Evolutionary conservation across 371 early-diverging fungal species (phyloP), one percentile per base, ranked within the genome.

Genomic region (Apophysomyces ossiformis): DNA sequence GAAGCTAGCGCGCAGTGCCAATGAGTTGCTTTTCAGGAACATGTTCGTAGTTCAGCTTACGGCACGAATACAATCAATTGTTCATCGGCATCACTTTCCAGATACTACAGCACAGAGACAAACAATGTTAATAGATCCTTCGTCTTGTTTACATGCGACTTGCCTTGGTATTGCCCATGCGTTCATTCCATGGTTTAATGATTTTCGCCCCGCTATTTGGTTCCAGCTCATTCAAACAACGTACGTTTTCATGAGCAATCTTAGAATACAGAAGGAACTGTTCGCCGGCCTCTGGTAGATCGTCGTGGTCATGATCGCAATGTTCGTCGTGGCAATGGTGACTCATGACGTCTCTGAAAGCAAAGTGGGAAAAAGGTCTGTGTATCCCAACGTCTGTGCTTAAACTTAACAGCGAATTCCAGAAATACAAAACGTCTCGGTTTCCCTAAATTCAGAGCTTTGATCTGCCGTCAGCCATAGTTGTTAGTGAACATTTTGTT

Each of bases 51-150:
- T 60, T 11, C 13, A 61, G 76, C 89, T 72, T 85, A 94, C 89
- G 97, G 97, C 44, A 98, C 90, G 75, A 82, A 85, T 4, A 98
- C 67, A 58, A 98, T 90, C 37, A 98, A 79, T 72, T 96, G 94
- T 57, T 92, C 93, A 77, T 98, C 98, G 2, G 90, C 87, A 76
- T 96, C 96, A 61, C 93, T 92, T 70, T 92, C 90, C 11, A 95
- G 74, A 72, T 76, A 86, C 90, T 91, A 71, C 5, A 26, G 46
- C n/a, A 63, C 11, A 41, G 41, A 41, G 61, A 21, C 26, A 56
- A 15, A 26, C 26, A 37, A 59, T n/a, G 56, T 26, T 15, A 57
- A 26, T 45, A 44, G 13, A 47, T 15, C 36, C 15, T 50, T 26
- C 3, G 32, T 1, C 32, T 26, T 26, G 32, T 26, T 26, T 9